These are phyloP conservation scores for Roridomyces roridus DNA, from an alignment of 768 basidiomycete species.

Conservation along the genomic window DNA sequence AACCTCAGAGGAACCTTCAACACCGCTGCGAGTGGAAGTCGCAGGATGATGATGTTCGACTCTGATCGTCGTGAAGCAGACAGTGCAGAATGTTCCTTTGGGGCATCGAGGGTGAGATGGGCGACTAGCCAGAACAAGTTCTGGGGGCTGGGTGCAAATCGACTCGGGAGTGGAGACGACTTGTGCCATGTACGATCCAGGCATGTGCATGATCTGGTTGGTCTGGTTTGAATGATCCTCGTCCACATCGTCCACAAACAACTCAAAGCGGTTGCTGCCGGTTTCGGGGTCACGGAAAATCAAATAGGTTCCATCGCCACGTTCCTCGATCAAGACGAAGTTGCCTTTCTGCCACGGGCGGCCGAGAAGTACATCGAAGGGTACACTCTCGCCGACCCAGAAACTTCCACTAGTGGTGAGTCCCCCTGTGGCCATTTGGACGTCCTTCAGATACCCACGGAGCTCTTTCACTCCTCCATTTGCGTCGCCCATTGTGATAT, in stretches of 20 bases:
- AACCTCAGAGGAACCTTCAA: too few relatives aligned
- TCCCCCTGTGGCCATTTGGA: constrained; percentile 23
- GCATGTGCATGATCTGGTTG: too few relatives aligned
- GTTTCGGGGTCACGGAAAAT: constrained; percentile 7
- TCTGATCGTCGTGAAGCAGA: too few relatives aligned
- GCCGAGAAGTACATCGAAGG: constrained; percentile 27
- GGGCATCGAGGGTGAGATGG: too few relatives aligned
- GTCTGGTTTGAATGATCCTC: too few relatives aligned
- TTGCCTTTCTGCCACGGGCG: constrained; percentile 30
- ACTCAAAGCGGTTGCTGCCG: not conserved
- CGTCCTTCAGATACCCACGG: constrained; percentile 21
- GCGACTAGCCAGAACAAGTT: too few relatives aligned
- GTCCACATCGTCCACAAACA: constrained; percentile 5
- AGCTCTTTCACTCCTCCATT: constrained; percentile 28
- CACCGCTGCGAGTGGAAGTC: too few relatives aligned
- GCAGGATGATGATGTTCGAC: too few relatives aligned
- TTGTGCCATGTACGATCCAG: too few relatives aligned
- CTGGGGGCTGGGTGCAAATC: too few relatives aligned
- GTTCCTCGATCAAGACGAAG: constrained; percentile 28
- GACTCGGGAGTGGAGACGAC: too few relatives aligned
- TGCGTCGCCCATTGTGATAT: constrained; percentile 24
- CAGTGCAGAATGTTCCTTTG: too few relatives aligned
- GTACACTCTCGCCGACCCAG: constrained; percentile 24
- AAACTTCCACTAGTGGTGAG: constrained; percentile 23
- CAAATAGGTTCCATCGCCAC: constrained; percentile 20